Base-by-base conservation (phyloP, 2,329 filamentous ascomycete genomes). In the Cryphonectria naterciae region DNA sequence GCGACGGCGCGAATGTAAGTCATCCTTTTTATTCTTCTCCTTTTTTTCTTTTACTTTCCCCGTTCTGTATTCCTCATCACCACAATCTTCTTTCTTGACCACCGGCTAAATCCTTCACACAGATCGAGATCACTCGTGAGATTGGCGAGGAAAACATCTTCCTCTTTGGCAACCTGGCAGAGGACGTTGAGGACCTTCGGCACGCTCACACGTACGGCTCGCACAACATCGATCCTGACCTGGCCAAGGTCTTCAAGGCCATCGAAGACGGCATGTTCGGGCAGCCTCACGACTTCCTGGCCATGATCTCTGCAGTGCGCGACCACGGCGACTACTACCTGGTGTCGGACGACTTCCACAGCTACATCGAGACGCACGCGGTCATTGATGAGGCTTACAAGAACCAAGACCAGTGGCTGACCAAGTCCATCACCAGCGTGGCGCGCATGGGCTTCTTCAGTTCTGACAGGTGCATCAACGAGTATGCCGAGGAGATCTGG, bases 291-390 rank as follows among this genome's bases (percentile, higher is more conserved):
- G 88, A 93, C 77, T 99, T 98, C 82, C 86, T 88, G n/a, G 92
- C 93, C 41, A 87, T 99, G 74, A 88, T 97, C 75, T 89, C 92
- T 74, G 92, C 93, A 13, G 95, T 99, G 74, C 90, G 92, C 74
- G 92, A 97, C 72, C 96, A 98, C 75, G 95, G 96, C 54, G 96
- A 99, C 81, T 98, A 97, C 85, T 99, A 99, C 81, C 89, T 99
- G 41, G 95, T 98, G 64, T 97, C 94, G 54, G 96, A 99, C 78
- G 96, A 99, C 81, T 99, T 99, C 87, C 90, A 93, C 83, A 95
- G 92, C 79, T 99, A 99, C 84, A 85, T 97, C 76, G 90, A 95
- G 81, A 97, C 96, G 10, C 96, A 99, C 74, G 87, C 89, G 70
- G 87, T 98, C 69, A 95, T 99, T 43, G 96, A 99, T 78, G 91